These are phyloP conservation scores for Telopea speciosissima DNA, from an alignment of 177 flowering plant species.

Conservation along the genomic window DNA sequence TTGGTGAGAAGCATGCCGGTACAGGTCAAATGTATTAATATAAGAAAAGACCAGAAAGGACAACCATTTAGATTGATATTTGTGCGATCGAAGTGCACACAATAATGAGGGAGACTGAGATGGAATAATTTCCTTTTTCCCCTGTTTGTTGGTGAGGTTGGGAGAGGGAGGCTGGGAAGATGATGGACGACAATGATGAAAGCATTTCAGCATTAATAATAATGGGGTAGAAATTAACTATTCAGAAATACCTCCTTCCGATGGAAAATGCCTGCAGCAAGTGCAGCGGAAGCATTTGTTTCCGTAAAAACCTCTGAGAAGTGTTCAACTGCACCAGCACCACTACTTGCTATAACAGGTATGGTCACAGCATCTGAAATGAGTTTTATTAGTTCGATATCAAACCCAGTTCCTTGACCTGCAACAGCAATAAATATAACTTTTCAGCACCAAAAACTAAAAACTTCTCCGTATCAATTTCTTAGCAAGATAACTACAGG, in stretches of 20 bases:
- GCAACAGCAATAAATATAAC: slow-evolving; percentile 15
- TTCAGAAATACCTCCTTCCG: slow-evolving; percentile 70
- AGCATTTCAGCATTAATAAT: neutral
- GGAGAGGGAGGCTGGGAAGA: neutral
- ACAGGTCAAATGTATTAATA: too few species aligned
- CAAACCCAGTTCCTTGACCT: slow-evolving; percentile 97
- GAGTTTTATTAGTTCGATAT: slow-evolving; percentile 71
- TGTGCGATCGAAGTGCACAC: too few species aligned
- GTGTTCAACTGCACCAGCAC: slow-evolving; percentile 83
- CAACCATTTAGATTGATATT: too few species aligned
- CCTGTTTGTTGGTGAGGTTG: neutral
- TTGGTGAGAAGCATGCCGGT: too few species aligned
- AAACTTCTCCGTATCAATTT: neutral
- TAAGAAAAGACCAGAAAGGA: too few species aligned
- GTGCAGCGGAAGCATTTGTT: slow-evolving; percentile 95
- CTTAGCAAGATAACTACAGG: neutral
- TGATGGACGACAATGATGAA: neutral
- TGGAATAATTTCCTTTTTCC: neutral
- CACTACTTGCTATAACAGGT: slow-evolving; percentile 99
- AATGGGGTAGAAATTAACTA: neutral
- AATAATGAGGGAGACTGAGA: neutral
- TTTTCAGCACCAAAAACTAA: neutral
- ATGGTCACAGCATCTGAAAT: slow-evolving; percentile 91
- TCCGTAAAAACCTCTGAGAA: slow-evolving; percentile 80
- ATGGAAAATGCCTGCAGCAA: slow-evolving; percentile 98